phyloP scores from a whole-genome alignment of 352 stramenopile species.

The Pythium scleroteichum region DNA sequence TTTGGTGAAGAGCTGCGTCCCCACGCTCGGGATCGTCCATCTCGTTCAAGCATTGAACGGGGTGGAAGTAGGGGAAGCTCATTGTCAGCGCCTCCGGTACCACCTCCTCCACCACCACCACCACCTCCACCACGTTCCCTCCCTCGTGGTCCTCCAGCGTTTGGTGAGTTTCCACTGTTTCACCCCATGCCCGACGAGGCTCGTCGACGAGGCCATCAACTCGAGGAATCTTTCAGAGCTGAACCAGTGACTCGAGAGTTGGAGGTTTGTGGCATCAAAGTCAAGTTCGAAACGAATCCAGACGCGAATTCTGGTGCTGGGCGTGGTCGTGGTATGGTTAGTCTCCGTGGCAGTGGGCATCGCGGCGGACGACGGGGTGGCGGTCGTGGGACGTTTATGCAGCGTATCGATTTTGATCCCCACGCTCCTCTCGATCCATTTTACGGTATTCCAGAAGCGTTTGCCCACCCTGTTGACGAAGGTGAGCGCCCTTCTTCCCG shows the following conservation, averaged over 20 bases:
- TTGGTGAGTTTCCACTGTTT: constrained; percentile 13
- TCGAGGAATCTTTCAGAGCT: constrained; percentile 9
- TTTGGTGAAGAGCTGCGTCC: background rate
- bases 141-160: background rate
- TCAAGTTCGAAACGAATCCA: constrained; percentile 7
- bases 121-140: constrained; percentile 2
- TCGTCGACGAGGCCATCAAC: background rate
- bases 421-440: too few relatives aligned
- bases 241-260: constrained; percentile 12
- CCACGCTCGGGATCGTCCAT: background rate
- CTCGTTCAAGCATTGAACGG: background rate
- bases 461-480: constrained; percentile 4
- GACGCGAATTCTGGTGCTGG: background rate
- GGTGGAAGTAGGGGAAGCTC: background rate
- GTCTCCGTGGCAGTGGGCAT: background rate
- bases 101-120: constrained; percentile 11
- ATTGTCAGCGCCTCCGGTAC: constrained; percentile 1
- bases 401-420: background rate
- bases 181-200: constrained; percentile 10
- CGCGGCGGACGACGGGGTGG: constrained; percentile 8
- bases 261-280: constrained; percentile 20
- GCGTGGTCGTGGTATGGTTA: background rate
- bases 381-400: constrained; percentile 13
- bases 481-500: background rate
- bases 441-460: constrained; percentile 2